Evolutionary conservation across 164 flowering plant species (phyloP).

Genomic region (Stephania cephalantha): DNA sequence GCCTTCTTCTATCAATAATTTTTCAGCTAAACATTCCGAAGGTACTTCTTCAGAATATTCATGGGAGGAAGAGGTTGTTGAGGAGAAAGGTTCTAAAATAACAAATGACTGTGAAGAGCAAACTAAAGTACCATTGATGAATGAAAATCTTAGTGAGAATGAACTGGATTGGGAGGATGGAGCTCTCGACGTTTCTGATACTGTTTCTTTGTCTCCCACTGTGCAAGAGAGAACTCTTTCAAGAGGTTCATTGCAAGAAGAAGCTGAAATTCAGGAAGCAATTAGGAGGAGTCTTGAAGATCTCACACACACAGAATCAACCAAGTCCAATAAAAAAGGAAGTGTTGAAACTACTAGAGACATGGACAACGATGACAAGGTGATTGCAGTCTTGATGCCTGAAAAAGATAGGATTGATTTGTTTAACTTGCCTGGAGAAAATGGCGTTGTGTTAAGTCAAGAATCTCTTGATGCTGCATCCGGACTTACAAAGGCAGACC

Average conservation of each 20-base stretch:
- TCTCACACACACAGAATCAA: conserved; percentile 12
- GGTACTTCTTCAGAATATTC: conserved; percentile 40
- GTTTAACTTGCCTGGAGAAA: conserved; percentile 10
- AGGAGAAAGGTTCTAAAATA: conserved; percentile 15
- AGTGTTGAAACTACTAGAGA: conserved; percentile 10
- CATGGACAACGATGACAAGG: conserved; percentile 9
- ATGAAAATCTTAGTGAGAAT: conserved; percentile 29
- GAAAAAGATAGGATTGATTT: conserved; percentile 16
- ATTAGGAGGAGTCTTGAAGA: conserved; percentile 76
- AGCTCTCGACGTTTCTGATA: conserved; percentile 22
- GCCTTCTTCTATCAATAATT: conserved; percentile 24
- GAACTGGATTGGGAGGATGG: conserved; percentile 88
- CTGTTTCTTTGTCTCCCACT: conserved; percentile 16
- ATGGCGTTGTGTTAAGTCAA: conserved; percentile 13
- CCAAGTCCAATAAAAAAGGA: conserved; percentile 15
- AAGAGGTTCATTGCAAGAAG: conserved; percentile 62
- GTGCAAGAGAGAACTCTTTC: conserved; percentile 27
- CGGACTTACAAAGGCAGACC: conserved; percentile 17
- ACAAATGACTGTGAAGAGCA: conserved; percentile 15
- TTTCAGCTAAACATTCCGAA: conserved; percentile 14
- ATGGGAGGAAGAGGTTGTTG: conserved; percentile 51
- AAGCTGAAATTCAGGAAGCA: conserved; percentile 81
- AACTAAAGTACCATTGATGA: conserved; percentile 17
- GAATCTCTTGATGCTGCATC: conserved; percentile 9
- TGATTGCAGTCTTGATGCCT: conserved; percentile 1